phyloP scores from a whole-genome alignment of 2,329 filamentous ascomycete genomes.

The Aspergillus brasiliensis region DNA sequence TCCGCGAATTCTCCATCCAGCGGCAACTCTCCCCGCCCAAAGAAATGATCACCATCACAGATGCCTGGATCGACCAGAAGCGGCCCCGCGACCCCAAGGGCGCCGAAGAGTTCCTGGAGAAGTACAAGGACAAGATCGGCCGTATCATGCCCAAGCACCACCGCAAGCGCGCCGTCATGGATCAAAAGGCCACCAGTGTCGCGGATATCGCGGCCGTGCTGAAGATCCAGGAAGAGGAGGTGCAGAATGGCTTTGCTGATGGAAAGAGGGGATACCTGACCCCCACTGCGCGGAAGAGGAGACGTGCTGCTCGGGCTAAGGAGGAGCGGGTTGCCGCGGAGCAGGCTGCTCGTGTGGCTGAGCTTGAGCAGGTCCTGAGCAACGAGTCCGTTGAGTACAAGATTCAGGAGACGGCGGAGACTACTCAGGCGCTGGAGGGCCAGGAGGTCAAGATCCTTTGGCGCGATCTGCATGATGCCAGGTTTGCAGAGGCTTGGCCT shows the following conservation, averaged over 20 bases:
- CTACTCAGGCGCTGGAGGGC: conserved; percentile 27
- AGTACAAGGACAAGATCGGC: conserved; percentile 45
- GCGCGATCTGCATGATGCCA: conserved; percentile 49
- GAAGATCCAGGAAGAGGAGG: conserved; percentile 48
- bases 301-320: conserved; percentile 30
- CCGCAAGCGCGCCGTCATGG: conserved; percentile 58
- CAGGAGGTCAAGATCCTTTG: conserved; percentile 48
- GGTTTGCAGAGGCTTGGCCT: conserved; percentile 46
- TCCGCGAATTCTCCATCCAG: conserved; percentile 62
- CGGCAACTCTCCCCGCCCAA: conserved; percentile 57
- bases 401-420: conserved; percentile 29
- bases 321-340: conserved; percentile 26
- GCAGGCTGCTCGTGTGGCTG: conserved; percentile 27
- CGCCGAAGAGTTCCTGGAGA: conserved; percentile 45
- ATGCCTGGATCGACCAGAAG: conserved; percentile 43
- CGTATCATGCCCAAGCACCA: conserved; percentile 51
- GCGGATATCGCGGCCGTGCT: conserved; percentile 63
- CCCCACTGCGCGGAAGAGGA: conserved; percentile 32
- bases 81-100: conserved; percentile 41
- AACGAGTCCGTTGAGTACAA: conserved; percentile 27
- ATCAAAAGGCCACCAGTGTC: conserved; percentile 65
- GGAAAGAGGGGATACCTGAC: conserved; percentile 36
- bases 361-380: conserved; percentile 22
- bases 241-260: conserved; percentile 33
- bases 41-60: conserved; percentile 49